A percentile compares a stretch with the other conserved stretches of the same genome.
These are phyloP conservation scores for Polygonum maritimum DNA, from an alignment of 148 eudicot species.

Conservation along the genomic window DNA sequence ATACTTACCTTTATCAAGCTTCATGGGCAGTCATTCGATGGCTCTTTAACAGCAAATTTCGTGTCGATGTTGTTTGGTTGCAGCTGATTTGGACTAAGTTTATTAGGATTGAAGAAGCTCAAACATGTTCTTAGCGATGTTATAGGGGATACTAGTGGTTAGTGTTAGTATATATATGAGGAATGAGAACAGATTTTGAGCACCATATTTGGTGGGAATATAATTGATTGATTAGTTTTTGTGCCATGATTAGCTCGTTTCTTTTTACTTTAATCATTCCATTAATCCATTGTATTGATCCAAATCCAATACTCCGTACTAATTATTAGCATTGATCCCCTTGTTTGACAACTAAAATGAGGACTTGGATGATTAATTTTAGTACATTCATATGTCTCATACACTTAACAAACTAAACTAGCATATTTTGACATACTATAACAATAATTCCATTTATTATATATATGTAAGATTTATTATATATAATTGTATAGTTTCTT, in stretches of 20 bases:
- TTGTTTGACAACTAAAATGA: background rate
- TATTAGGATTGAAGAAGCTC: background rate
- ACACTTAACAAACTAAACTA: too few species aligned
- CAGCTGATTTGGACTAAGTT: background rate
- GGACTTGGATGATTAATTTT: too few species aligned
- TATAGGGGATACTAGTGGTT: background rate
- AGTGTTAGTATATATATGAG: background rate
- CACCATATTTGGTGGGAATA: background rate
- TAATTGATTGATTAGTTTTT: conserved; percentile 5
- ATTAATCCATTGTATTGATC: background rate
- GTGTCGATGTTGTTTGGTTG: background rate
- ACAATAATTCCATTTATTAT: too few species aligned
- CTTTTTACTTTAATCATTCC: background rate
- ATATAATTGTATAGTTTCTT: too few species aligned
- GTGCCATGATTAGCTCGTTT: background rate
- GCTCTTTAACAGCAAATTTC: background rate
- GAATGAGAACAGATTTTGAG: background rate
- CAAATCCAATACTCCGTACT: background rate
- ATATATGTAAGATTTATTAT: too few species aligned
- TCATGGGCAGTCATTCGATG: background rate
- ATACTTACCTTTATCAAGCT: background rate
- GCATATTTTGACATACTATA: background rate
- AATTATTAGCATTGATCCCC: background rate
- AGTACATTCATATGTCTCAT: too few species aligned
- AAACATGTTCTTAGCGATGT: background rate